A percentile compares a stretch with the other conserved stretches of the same genome.
Conservation (phyloP, 2,329 filamentous ascomycete species). For the Clarireedia hainanense region DNA sequence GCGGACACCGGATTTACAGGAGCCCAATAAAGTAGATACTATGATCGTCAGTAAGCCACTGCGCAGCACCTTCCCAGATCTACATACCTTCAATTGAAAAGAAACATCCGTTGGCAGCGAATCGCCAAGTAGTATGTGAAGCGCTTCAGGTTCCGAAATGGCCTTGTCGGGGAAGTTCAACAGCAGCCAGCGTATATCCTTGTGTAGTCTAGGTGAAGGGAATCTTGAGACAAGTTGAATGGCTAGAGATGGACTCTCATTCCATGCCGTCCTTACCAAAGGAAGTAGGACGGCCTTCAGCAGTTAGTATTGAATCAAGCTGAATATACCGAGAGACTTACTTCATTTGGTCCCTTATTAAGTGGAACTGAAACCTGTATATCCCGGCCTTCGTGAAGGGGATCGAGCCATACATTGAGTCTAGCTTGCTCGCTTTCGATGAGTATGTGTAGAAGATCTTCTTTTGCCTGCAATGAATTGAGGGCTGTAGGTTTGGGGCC, state of each 20-base stretch:
- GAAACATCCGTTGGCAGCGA: constrained; percentile 71
- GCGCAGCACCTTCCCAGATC: background rate
- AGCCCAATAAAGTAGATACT: constrained; percentile 90
- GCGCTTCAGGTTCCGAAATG: constrained; percentile 69
- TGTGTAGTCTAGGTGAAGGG: constrained; percentile 61
- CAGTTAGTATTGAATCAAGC: no score
- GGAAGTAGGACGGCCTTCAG: constrained; percentile 32
- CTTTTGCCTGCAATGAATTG: constrained; percentile 66
- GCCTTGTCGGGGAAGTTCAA: constrained; percentile 79
- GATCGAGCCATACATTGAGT: constrained; percentile 83
- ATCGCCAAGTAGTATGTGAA: constrained; percentile 73
- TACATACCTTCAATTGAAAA: constrained; percentile 71
- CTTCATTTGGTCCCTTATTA: constrained; percentile 35
- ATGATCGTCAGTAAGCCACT: constrained; percentile 25
- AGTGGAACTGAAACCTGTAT: constrained; percentile 23
- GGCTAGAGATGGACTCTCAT: constrained; percentile 76
- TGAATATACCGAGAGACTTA: constrained; percentile 26
- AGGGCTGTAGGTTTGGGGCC: constrained; percentile 37
- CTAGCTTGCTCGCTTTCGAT: constrained; percentile 79
- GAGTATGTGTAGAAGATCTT: constrained; percentile 72
- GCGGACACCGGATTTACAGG: constrained; percentile 89
- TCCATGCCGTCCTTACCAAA: constrained; percentile 78
- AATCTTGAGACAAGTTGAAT: constrained; percentile 78
- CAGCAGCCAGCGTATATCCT: constrained; percentile 71
- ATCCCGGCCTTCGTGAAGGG: constrained; percentile 58